A percentile compares a stretch with the other conserved stretches of the same genome.
phyloP scores from a whole-genome alignment of 2,329 filamentous ascomycete species.

The Venturia oleaginea region DNA sequence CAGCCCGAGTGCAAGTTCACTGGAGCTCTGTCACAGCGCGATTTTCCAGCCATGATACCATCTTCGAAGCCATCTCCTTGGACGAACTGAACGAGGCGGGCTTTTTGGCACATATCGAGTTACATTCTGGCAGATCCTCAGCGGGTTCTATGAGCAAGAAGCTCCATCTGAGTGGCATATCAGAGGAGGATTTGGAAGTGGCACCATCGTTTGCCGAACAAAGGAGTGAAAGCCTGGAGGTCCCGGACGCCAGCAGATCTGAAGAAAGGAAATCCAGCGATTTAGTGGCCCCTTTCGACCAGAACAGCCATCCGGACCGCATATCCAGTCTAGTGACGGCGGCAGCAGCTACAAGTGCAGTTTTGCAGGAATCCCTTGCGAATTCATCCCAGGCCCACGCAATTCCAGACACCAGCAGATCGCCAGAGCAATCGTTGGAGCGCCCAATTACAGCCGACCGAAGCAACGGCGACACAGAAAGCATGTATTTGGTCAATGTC shows the following conservation, averaged over 20 bases:
- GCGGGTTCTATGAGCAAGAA: conserved; percentile 65
- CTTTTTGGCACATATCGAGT: conserved; percentile 52
- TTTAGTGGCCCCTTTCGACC: not conserved
- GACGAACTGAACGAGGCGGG: conserved; percentile 81
- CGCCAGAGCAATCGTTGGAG: not conserved
- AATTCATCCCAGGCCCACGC: not conserved
- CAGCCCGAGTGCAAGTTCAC: conserved; percentile 72
- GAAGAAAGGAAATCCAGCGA: not conserved
- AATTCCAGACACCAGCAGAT: not conserved
- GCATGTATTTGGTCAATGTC: conserved; percentile 1
- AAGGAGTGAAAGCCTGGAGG: not conserved
- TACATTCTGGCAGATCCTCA: conserved; percentile 80
- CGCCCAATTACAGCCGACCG: not conserved
- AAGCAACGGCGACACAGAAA: not conserved
- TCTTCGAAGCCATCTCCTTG: conserved; percentile 64
- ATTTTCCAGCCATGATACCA: conserved; percentile 79
- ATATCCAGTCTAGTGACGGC: conserved; percentile 3
- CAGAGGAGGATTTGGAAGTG: conserved; percentile 49
- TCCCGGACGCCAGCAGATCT: not conserved
- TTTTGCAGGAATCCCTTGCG: conserved; percentile 5
- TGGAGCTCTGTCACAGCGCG: conserved; percentile 52
- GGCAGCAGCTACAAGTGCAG: conserved; percentile 5
- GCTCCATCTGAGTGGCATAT: conserved; percentile 64
- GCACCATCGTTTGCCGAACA: not conserved
- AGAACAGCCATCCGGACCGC: not conserved